Evolutionary conservation across 2,329 filamentous ascomycete species (phyloP).

Genomic region (Achaetomium macrosporum): DNA sequence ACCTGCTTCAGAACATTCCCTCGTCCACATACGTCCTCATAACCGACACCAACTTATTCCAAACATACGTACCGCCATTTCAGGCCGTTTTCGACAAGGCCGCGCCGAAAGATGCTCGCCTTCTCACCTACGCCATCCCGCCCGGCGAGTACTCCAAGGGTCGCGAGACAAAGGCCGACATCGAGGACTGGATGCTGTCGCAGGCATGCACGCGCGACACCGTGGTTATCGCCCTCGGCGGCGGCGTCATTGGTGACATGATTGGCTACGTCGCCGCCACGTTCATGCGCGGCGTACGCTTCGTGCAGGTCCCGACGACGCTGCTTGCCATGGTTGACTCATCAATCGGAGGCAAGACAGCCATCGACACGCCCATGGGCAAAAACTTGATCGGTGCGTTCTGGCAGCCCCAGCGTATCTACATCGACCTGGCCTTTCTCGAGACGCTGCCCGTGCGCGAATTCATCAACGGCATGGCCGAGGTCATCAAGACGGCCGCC

Average conservation of each 20-base stretch:
- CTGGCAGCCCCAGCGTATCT: constrained; percentile 92
- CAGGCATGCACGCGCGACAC: constrained; percentile 93
- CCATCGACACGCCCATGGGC: constrained; percentile 90
- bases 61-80: constrained; percentile 76
- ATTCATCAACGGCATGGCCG: constrained; percentile 98
- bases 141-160: constrained; percentile 94
- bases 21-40: constrained; percentile 95
- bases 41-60: constrained; percentile 86
- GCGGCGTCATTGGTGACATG: constrained; percentile 96
- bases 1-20: constrained; percentile 68
- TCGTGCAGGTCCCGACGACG: constrained; percentile 94
- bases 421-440: constrained; percentile 87
- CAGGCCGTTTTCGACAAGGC: constrained; percentile 55
- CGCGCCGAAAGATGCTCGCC: constrained; percentile 46
- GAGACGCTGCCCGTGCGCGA: constrained; percentile 85
- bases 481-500: constrained; percentile 95
- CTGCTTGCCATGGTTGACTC: constrained; percentile 97
- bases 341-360: constrained; percentile 96
- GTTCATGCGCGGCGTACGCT: constrained; percentile 95
- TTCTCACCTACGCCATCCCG: constrained; percentile 80
- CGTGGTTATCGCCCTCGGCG: constrained; percentile 88
- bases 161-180: constrained; percentile 85
- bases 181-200: constrained; percentile 94
- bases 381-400: constrained; percentile 96
- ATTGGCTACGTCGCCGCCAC: constrained; percentile 96